phyloP scores from a whole-genome alignment of 495 filamentous ascomycete species.

The Chaetomium cochliodes region DNA sequence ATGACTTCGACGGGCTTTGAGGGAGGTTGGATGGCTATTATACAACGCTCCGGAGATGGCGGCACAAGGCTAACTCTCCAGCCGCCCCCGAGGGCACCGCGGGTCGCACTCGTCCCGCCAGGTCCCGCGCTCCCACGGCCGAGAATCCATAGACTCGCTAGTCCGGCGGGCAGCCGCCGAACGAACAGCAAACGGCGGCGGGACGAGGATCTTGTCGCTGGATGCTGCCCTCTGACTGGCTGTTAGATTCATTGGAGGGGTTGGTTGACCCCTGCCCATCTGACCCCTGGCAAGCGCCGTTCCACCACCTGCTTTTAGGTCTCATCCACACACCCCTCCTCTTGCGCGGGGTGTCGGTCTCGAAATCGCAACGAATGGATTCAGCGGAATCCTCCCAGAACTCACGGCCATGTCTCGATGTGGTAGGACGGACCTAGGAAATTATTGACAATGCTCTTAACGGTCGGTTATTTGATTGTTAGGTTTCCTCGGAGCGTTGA shows the following conservation, averaged over 20 bases:
- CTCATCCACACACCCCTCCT: conserved; percentile 2
- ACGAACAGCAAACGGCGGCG: conserved; percentile 16
- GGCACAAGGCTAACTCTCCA: conserved; percentile 9
- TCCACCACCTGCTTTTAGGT: conserved; percentile 17
- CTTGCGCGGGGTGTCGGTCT: background rate
- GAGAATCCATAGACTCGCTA: conserved; percentile 23
- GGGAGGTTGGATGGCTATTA: conserved; percentile 17
- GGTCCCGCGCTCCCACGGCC: conserved; percentile 13
- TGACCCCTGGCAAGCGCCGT: conserved; percentile 30
- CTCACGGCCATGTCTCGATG: background rate
- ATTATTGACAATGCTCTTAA: background rate
- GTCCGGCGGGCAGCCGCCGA: conserved; percentile 27
- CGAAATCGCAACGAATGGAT: background rate
- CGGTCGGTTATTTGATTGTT: background rate
- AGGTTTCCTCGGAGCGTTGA: background rate
- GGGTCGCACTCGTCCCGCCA: conserved; percentile 15
- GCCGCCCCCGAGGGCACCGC: conserved; percentile 16
- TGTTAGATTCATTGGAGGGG: conserved; percentile 23
- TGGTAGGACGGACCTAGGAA: background rate
- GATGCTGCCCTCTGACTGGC: conserved; percentile 23
- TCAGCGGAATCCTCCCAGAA: background rate
- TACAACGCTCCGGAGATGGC: background rate
- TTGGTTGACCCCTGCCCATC: conserved; percentile 28
- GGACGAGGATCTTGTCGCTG: conserved; percentile 10
- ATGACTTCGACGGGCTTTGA: background rate